Conservation (phyloP, 169 alveolate species). For the Plasmodium ovale region DNA sequence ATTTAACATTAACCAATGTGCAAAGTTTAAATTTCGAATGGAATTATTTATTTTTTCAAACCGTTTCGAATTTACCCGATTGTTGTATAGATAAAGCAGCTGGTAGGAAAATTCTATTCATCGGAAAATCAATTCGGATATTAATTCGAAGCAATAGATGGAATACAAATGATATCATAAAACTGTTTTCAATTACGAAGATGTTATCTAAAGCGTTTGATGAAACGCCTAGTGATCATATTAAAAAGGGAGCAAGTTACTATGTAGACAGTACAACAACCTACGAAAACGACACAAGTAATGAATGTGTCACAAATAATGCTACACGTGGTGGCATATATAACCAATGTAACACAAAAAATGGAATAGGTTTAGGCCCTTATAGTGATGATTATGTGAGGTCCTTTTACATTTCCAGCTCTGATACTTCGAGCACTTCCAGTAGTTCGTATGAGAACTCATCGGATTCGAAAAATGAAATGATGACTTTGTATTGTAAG, state of each 20-base stretch:
- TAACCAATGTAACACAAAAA: too few relatives aligned
- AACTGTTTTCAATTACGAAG: constrained; percentile 62
- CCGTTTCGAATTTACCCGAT: constrained; percentile 63
- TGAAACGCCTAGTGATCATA: constrained; percentile 1
- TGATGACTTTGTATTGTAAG: constrained; percentile 37
- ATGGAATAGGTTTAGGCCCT: not conserved
- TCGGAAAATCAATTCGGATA: constrained; percentile 83
- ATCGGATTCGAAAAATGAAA: constrained; percentile 36
- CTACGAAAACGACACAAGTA: not conserved
- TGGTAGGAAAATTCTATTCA: constrained; percentile 78
- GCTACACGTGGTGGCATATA: not conserved
- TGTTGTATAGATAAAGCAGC: constrained; percentile 67
- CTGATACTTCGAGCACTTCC: not conserved
- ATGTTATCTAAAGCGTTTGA: constrained; percentile 75
- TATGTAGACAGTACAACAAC: not conserved
- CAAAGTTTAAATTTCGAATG: constrained; percentile 83
- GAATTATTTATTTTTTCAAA: constrained; percentile 80
- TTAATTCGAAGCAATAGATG: constrained; percentile 77
- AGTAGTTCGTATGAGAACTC: constrained; percentile 30
- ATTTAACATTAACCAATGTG: constrained; percentile 69
- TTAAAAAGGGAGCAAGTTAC: not conserved
- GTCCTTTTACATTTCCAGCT: not conserved
- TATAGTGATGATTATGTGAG: not conserved
- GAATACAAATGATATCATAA: constrained; percentile 66
- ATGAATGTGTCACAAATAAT: not conserved